Conservation (phyloP, 352 stramenopile genomes). For the Phytopythium chamaehyphon region DNA sequence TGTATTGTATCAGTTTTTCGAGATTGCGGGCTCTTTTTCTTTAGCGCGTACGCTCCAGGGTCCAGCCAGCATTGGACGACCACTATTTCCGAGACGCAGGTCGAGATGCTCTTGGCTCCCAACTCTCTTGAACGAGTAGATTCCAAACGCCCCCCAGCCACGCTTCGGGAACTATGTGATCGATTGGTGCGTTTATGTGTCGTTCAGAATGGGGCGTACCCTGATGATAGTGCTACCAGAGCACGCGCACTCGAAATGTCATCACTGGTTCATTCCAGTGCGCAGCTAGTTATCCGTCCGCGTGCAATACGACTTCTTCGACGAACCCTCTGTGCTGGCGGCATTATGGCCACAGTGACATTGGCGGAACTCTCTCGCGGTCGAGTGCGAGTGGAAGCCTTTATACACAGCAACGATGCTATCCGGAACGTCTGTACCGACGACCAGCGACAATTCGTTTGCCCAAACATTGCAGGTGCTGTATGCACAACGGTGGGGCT, state of each 20-base stretch:
- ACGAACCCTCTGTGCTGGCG: constrained; percentile 36
- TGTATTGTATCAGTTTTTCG: constrained; percentile 70
- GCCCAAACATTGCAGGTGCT: not conserved
- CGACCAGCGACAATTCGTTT: constrained; percentile 8
- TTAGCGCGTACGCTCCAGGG: constrained; percentile 59
- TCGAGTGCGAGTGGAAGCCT: constrained; percentile 54
- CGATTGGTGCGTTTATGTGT: constrained; percentile 54
- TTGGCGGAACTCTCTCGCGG: constrained; percentile 58
- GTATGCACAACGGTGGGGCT: constrained; percentile 33
- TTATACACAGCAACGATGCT: constrained; percentile 26
- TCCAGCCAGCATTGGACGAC: constrained; percentile 49
- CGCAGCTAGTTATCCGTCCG: constrained; percentile 43
- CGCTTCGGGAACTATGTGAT: constrained; percentile 54
- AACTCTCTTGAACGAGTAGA: constrained; percentile 47
- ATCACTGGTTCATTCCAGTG: no score
- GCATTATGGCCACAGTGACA: constrained; percentile 45
- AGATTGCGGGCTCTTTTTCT: constrained; percentile 64
- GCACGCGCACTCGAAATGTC: no score
- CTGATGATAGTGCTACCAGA: no score
- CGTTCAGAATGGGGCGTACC: constrained; percentile 20
- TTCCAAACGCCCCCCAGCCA: constrained; percentile 40
- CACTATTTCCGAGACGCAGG: constrained; percentile 44
- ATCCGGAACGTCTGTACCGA: not conserved
- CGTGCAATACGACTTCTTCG: constrained; percentile 49
- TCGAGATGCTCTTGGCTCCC: constrained; percentile 57